phyloP scores from a whole-genome alignment of 2,329 filamentous ascomycete species.

The Exserohilum turcica region DNA sequence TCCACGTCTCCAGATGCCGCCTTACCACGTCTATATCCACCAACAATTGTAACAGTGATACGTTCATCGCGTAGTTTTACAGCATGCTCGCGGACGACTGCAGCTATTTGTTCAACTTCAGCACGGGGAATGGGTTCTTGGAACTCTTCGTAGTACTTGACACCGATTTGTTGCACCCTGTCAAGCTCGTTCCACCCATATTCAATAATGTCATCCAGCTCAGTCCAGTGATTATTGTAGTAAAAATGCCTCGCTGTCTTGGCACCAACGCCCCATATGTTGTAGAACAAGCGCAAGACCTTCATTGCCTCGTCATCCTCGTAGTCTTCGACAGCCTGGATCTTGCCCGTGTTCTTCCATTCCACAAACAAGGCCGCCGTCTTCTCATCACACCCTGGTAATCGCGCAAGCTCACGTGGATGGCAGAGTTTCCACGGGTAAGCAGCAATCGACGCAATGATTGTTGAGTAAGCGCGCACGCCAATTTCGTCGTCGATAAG shows the following conservation, averaged over 20 bases:
- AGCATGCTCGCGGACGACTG: conserved; percentile 69
- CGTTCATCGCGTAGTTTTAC: conserved; percentile 61
- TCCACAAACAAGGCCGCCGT: conserved; percentile 79
- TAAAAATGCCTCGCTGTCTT: conserved; percentile 83
- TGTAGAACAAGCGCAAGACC: conserved; percentile 72
- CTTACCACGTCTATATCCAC: conserved; percentile 83
- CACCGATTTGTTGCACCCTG: conserved; percentile 86
- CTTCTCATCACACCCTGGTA: conserved; percentile 84
- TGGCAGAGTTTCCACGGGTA: conserved; percentile 68
- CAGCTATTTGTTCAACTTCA: conserved; percentile 74
- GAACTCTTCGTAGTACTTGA: conserved; percentile 94
- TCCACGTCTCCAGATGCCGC: conserved; percentile 79
- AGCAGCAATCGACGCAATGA: conserved; percentile 80
- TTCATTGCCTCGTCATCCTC: conserved; percentile 67
- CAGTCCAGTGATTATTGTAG: conserved; percentile 73
- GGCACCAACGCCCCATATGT: conserved; percentile 91
- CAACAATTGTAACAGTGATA: conserved; percentile 70
- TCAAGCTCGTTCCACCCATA: conserved; percentile 76
- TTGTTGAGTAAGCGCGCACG: conserved; percentile 82
- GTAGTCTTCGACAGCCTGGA: conserved; percentile 68
- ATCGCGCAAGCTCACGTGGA: conserved; percentile 49
- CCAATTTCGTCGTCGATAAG: conserved; percentile 78
- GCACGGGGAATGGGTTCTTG: conserved; percentile 68
- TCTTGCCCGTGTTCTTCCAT: conserved; percentile 66
- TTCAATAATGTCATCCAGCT: conserved; percentile 85